Base-by-base conservation (phyloP, 2,329 filamentous ascomycete genomes). In the Ophiostoma sp. region DNA sequence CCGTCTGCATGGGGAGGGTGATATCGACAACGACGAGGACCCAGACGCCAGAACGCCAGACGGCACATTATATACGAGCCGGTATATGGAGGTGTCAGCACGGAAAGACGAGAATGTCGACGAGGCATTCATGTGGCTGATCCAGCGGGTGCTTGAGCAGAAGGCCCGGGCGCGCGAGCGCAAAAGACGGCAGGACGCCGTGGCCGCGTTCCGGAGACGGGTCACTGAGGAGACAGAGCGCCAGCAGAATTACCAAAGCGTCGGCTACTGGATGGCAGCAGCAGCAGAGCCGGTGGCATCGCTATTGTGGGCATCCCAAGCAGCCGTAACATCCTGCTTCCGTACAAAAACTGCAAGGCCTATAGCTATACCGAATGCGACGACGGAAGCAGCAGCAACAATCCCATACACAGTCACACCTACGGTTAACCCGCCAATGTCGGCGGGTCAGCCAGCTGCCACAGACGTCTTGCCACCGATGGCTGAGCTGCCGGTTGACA, bases 71-170 rank as follows among this genome's bases (percentile, higher is more conserved):
- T 62, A 62, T 36, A 66, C 47, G 16, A 66, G 64, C 36, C 64
- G 64, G 36, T 66, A 66, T n/a, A 58, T 66, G 45, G 64, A 66
- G 27, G 47, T 66, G 8, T 66, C 64, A 7, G 64, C 64, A n/a
- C 45, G 38, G 5, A 42, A 47, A 7, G 47, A 36, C 47, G 64
- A 66, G 2, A 66, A 58, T 36, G 38, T 66, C 27, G 64, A 66
- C 47, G 64, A 66, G 36, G 64, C 64, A 8, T 58, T 49, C 16
- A 14, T 41, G 36, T 66, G 64, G 64, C 64, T 66, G 41, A 58
- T 66, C 45, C 64, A 36, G 45, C 64, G 40, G 5, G 64, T 66
- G 64, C 64, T 66, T 18, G 45, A 12, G n/a, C 64, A 66, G n/a
- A 36, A 40, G 18, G 64, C 47, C 36, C 47, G 38, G 2, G 36